A percentile compares a stretch with the other conserved stretches of the same genome.
phyloP scores from a whole-genome alignment of 1,284 basidiomycete species.

The Irpex lacteus region DNA sequence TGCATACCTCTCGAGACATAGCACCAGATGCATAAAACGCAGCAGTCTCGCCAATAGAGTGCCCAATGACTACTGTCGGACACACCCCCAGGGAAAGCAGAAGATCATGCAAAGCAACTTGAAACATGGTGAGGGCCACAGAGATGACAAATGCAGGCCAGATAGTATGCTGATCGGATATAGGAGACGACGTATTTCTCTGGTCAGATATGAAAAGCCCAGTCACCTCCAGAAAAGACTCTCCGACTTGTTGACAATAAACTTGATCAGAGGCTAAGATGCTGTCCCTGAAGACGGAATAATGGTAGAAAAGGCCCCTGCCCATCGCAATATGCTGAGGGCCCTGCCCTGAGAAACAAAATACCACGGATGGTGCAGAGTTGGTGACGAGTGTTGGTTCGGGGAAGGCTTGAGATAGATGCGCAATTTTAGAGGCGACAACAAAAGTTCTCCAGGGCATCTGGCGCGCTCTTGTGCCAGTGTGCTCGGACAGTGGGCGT shows the following conservation, averaged over 20 bases:
- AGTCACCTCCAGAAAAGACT: conserved; percentile 30
- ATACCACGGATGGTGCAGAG: conserved; percentile 30
- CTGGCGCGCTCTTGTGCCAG: conserved; percentile 22
- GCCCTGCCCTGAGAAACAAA: conserved; percentile 40
- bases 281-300: conserved; percentile 33
- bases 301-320: conserved; percentile 33
- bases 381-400: conserved; percentile 26
- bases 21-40: conserved; percentile 39
- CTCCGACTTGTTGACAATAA: conserved; percentile 28
- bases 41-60: conserved; percentile 42
- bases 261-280: conserved; percentile 34
- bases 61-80: conserved; percentile 38
- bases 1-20: conserved; percentile 37
- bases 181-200: neutral
- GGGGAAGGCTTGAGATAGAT: conserved; percentile 15
- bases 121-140: conserved; percentile 38
- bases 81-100: conserved; percentile 31
- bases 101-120: conserved; percentile 42
- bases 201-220: conserved; percentile 29
- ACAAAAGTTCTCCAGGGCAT: conserved; percentile 34
- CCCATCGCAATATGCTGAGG: conserved; percentile 41
- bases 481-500: conserved; percentile 21
- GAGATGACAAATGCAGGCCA: conserved; percentile 35
- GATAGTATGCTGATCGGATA: conserved; percentile 13
- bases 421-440: conserved; percentile 1